Base-by-base conservation (phyloP, 108 stramenopile species). In the Cylindrotheca closterium region DNA sequence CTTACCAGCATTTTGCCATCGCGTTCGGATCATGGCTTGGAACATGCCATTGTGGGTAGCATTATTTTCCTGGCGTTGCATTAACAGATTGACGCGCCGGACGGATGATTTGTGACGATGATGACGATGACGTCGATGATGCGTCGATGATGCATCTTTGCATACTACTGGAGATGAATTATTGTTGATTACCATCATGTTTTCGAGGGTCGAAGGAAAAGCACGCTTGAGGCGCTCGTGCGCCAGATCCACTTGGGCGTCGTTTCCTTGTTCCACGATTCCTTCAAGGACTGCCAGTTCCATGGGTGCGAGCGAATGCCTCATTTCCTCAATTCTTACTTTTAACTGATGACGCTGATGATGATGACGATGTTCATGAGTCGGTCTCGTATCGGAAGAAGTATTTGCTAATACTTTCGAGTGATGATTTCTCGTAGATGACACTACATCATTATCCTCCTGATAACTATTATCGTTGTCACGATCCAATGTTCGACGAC, bases 201-300 rank as follows among this genome's bases (percentile, higher is more conserved):
- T n/a, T 45, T 8, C 42, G 8, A 45, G 15, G 8, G 8, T 15
- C 42, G 42, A 8, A 15, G 50, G 50, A 51, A 51, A 51, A 5
- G 50, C 4, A n/a, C 24, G 5, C 4, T 5, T 4, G 4, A 51
- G 50, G 5, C 50, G 50, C 24, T 51, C 50, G 19, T 51, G 50
- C 5, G 50, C 50, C 5, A 51, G n/a, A 5, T 5, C 12, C 50
- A 51, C 50, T n/a, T 51, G 50, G 50, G 50, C 50, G 4, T 51
- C 50, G 50, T n/a, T n/a, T 5, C 50, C 50, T n/a, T 51, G 50
- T n/a, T 51, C 50, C 50, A 51, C 12, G 50, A 51, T 51, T 5
- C 50, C n/a, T n/a, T 51, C 50, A 5, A 51, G 18, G 4, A 51
- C 4, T n/a, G 50, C 24, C 50, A 17, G 5, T 51, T 51, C 50